Evolutionary conservation across 495 filamentous ascomycete genomes (phyloP).

Genomic region (Talaromyces ruber): DNA sequence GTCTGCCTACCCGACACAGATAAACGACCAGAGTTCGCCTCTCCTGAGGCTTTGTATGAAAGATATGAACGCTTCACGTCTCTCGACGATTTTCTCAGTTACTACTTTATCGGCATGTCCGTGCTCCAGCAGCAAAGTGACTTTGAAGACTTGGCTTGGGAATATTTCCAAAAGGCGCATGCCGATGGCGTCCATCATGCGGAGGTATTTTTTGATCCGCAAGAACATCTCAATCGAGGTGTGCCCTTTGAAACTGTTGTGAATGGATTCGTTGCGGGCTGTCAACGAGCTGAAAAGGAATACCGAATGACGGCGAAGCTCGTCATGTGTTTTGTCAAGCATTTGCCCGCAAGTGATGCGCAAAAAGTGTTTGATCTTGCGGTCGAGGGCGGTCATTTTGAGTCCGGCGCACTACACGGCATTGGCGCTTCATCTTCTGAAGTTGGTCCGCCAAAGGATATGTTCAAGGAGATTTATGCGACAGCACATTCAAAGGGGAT

Average conservation of each 20-base stretch:
- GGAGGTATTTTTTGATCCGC: slow-evolving; percentile 76
- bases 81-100: slow-evolving; percentile 69
- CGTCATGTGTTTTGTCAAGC: slow-evolving; percentile 62
- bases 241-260: slow-evolving; percentile 54
- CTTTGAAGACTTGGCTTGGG: slow-evolving; percentile 67
- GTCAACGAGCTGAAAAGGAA: slow-evolving; percentile 51
- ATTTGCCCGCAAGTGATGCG: slow-evolving; percentile 51
- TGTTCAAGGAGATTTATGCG: slow-evolving; percentile 52
- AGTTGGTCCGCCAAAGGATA: slow-evolving; percentile 51
- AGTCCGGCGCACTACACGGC: slow-evolving; percentile 44
- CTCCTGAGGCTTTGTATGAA: slow-evolving; percentile 43
- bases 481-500: slow-evolving; percentile 43
- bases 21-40: slow-evolving; percentile 50
- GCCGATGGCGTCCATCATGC: slow-evolving; percentile 61
- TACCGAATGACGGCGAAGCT: slow-evolving; percentile 53
- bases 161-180: slow-evolving; percentile 59
- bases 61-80: slow-evolving; percentile 59
- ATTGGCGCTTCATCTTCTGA: slow-evolving; percentile 64
- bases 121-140: slow-evolving; percentile 51
- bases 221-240: slow-evolving; percentile 58
- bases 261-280: slow-evolving; percentile 48
- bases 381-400: slow-evolving; percentile 41
- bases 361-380: slow-evolving; percentile 39
- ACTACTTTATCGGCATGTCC: slow-evolving; percentile 71
- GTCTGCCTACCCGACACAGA: slow-evolving; percentile 45